Evolutionary conservation across 805 yeast genomes (phyloP).

Genomic region (Zygotorulaspora sp.): DNA sequence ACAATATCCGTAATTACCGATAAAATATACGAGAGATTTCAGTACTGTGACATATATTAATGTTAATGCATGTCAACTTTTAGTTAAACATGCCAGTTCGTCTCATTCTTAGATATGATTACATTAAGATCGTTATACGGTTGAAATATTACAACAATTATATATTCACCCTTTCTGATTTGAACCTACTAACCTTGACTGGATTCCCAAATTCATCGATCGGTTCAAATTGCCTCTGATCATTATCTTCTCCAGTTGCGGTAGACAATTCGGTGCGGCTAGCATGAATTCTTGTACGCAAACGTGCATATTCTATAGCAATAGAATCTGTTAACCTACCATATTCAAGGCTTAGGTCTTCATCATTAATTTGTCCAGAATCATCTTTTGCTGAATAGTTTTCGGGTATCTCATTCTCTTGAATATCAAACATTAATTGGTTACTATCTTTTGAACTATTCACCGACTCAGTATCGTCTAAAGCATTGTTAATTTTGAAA

Average conservation of each 20-base stretch:
- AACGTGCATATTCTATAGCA: slow-evolving; percentile 49
- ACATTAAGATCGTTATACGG: too few relatives aligned
- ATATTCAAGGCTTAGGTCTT: slow-evolving; percentile 19
- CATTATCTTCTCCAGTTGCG: slow-evolving; percentile 34
- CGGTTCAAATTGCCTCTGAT: slow-evolving; percentile 60
- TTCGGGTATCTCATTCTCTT: slow-evolving; percentile 33
- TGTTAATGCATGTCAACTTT: too few relatives aligned
- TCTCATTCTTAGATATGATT: too few relatives aligned
- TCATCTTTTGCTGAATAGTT: slow-evolving; percentile 30
- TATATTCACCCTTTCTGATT: too few relatives aligned
- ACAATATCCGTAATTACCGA: too few relatives aligned
- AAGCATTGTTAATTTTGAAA: slow-evolving; percentile 22
- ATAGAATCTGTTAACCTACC: slow-evolving; percentile 46
- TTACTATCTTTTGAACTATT: slow-evolving; percentile 18
- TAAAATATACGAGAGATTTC: too few relatives aligned
- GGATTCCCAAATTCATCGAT: slow-evolving; percentile 61
- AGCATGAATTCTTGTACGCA: slow-evolving; percentile 49
- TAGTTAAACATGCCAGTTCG: too few relatives aligned
- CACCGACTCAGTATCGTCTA: slow-evolving; percentile 5
- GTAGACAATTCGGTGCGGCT: background rate
- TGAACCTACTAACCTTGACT: slow-evolving; percentile 61
- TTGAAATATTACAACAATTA: too few relatives aligned
- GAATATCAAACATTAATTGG: slow-evolving; percentile 28
- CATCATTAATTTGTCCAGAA: slow-evolving; percentile 20
- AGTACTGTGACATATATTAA: too few relatives aligned